Evolutionary conservation across 2,329 filamentous ascomycete genomes (phyloP), one percentile per base, ranked within the genome.

Genomic region (Colletotrichum cereale): DNA sequence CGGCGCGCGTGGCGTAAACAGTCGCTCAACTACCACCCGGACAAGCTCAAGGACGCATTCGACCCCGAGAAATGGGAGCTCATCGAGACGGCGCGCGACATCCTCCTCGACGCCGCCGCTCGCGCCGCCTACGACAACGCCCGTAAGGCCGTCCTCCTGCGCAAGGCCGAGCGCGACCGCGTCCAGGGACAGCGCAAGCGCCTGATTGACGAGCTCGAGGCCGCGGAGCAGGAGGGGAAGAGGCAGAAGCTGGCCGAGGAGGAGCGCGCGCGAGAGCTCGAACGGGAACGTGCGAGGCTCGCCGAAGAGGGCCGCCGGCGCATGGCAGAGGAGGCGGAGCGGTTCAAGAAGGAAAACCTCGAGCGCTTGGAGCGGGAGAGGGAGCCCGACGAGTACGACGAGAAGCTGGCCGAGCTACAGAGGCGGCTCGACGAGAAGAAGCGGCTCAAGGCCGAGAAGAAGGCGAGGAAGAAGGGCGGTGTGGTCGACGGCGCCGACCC

Each of bases 21-120:
- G 38, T 94, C 94, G 4, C 86, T 97, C n/a, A 94, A 94, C 78
- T 94, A 95, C 84, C 96, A 98, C 81, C 96, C 96, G 1, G 96
- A 98, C 86, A 97, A 98, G 83, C 91, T 95, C 66, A 89, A 91
- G 74, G 90, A 89, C 63, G 84, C 87, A 47, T 94, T 92, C 76
- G 94, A 96, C 75, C 87, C 93, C 56, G 91, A 91, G 67, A 93
- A 93, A 77, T 98, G 97, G 85, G 93, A 97, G 81, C 86, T 93
- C 1, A 90, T 97, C 69, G 93, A 95, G 78, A 92, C 93, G 73
- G 95, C 94, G n/a, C 90, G 94, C 79, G 94, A 97, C 81, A 89
- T 98, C 2, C 89, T 98, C 3, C 88, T 90, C 36, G 91, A 95
- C 74, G 82, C 89, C 0, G 88, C 87, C 18, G 88, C 94, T 47